Conservation (phyloP, 345 rosid species). For the Nephelium lappaceum region DNA sequence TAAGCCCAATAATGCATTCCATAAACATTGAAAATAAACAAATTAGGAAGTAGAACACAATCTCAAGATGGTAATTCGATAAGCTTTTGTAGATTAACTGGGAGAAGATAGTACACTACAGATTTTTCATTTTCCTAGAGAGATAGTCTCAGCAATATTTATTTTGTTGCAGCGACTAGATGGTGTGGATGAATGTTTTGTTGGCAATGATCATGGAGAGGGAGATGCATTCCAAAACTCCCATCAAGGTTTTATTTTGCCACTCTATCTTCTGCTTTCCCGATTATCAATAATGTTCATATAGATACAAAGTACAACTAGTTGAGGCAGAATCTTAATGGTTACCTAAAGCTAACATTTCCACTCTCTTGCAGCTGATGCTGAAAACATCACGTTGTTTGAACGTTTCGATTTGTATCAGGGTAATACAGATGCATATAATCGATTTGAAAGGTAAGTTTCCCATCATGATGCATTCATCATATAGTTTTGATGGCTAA, state of each 20-base stretch:
- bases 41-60: neutral
- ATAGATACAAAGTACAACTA: neutral
- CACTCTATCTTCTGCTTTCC: neutral
- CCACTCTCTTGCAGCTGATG: conserved; percentile 58
- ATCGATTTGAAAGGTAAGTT: conserved; percentile 68
- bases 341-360: conserved; percentile 17
- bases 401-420: conserved; percentile 64
- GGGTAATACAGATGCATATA: conserved; percentile 43
- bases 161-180: conserved; percentile 63
- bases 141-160: neutral
- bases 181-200: conserved; percentile 47
- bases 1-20: neutral
- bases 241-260: conserved; percentile 68
- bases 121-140: neutral
- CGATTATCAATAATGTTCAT: neutral
- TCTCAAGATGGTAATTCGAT: neutral
- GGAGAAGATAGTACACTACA: neutral
- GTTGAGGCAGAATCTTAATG: conserved; percentile 3
- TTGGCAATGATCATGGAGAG: conserved; percentile 34
- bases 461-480: neutral
- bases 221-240: conserved; percentile 45
- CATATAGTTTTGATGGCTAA: neutral
- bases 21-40: neutral
- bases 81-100: neutral
- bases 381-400: conserved; percentile 64